A percentile compares a stretch with the other conserved stretches of the same genome.
Evolutionary conservation across 108 stramenopile genomes (phyloP).

Genomic region (Skeletonema potamos): DNA sequence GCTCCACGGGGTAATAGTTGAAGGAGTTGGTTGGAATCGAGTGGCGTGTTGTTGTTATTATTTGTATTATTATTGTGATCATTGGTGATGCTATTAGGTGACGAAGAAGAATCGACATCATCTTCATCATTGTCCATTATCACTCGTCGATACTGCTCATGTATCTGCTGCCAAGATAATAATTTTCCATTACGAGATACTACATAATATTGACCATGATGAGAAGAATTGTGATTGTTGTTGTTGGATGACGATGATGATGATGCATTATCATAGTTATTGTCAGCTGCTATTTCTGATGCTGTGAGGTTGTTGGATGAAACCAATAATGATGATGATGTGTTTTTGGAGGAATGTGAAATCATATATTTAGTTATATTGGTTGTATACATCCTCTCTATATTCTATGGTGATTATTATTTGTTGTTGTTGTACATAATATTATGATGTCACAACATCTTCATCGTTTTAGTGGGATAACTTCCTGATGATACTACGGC

Average conservation of each 20-base stretch:
- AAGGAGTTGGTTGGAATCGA: conserved; percentile 25
- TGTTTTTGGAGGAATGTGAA: no score
- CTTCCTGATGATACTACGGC: no score
- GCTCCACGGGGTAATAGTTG: conserved; percentile 34
- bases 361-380: no score
- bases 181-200: conserved; percentile 19
- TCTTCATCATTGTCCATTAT: not conserved
- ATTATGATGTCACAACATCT: no score
- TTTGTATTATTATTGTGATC: not conserved
- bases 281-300: no score
- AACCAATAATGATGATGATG: no score
- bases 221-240: not conserved
- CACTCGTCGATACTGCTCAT: conserved; percentile 6
- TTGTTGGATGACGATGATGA: not conserved
- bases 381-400: no score
- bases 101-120: not conserved
- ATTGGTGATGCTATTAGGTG: not conserved
- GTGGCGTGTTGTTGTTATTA: conserved; percentile 1
- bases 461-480: no score
- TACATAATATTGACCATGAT: conserved; percentile 9
- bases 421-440: no score
- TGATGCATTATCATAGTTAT: no score
- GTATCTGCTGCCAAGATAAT: conserved; percentile 15
- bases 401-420: no score
- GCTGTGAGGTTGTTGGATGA: no score